Percentiles rank a stretch among this genome's conserved stretches.
Evolutionary conservation across 148 eudicot genomes (phyloP).

Genomic region (Gaultheria prostrata): DNA sequence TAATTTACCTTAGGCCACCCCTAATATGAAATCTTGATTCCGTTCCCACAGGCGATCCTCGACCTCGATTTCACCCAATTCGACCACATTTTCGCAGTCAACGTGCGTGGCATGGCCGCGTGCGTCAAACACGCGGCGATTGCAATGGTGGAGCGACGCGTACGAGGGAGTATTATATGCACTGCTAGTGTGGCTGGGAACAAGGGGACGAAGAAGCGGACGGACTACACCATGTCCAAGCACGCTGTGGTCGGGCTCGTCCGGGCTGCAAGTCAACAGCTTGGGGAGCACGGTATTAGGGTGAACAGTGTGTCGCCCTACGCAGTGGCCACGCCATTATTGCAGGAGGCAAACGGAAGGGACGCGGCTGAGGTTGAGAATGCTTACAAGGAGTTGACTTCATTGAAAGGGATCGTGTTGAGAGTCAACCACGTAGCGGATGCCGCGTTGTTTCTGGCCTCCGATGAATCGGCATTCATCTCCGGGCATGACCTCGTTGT

Average conservation of each 20-base stretch:
- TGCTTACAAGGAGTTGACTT: background rate
- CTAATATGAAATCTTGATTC: background rate
- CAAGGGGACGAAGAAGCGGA: background rate
- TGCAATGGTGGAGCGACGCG: conserved; percentile 12
- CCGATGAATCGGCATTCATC: conserved; percentile 23
- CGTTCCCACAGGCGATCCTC: background rate
- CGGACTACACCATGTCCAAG: conserved; percentile 29
- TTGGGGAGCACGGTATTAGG: conserved; percentile 31
- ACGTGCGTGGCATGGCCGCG: conserved; percentile 14
- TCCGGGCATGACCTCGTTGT: conserved; percentile 23
- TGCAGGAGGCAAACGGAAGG: background rate
- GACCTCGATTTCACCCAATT: conserved; percentile 20
- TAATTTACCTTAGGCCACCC: background rate
- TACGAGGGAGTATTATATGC: conserved; percentile 14
- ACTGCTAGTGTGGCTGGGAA: conserved; percentile 12
- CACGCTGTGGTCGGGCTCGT: conserved; percentile 36
- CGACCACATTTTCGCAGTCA: conserved; percentile 9
- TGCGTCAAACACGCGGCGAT: conserved; percentile 8
- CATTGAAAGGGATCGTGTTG: conserved; percentile 12
- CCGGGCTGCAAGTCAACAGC: conserved; percentile 22
- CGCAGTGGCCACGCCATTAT: conserved; percentile 23
- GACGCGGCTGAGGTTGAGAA: conserved; percentile 11
- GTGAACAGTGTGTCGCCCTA: conserved; percentile 37
- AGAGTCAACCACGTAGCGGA: conserved; percentile 19
- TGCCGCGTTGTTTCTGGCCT: conserved; percentile 22